Percentiles rank a stretch among this genome's conserved stretches.
These are phyloP conservation scores for Hypoxylon cercidicola DNA, from an alignment of 495 filamentous ascomycete genomes.

Conservation along the genomic window DNA sequence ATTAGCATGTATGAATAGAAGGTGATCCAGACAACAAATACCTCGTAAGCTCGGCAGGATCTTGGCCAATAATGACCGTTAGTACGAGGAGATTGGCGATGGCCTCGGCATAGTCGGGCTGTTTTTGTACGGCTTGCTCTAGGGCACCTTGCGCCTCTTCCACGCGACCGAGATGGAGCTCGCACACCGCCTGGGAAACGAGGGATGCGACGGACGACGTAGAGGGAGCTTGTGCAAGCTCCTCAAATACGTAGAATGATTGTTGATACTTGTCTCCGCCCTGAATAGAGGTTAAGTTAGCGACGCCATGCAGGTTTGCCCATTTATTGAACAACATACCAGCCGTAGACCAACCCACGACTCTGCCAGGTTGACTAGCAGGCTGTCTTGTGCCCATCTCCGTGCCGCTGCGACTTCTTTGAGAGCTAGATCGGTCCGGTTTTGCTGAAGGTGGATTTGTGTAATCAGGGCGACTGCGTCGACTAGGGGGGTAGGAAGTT, in stretches of 20 bases:
- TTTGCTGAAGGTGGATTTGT: constrained; percentile 91
- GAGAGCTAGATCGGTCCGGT: constrained; percentile 86
- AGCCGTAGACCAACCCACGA: constrained; percentile 91
- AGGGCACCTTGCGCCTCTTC: constrained; percentile 91
- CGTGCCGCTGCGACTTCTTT: constrained; percentile 91
- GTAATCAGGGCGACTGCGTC: constrained; percentile 77
- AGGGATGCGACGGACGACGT: constrained; percentile 74
- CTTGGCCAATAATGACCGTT: constrained; percentile 77
- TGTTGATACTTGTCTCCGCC: constrained; percentile 97
- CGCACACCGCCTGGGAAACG: constrained; percentile 88
- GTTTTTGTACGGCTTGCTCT: constrained; percentile 78
- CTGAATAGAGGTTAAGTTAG: constrained; percentile 54
- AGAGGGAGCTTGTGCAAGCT: constrained; percentile 86
- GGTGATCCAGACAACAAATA: constrained; percentile 50
- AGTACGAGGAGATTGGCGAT: constrained; percentile 86
- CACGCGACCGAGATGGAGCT: constrained; percentile 88
- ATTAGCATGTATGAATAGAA: constrained; percentile 19
- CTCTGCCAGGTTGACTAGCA: constrained; percentile 94
- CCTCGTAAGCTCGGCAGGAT: constrained; percentile 67
- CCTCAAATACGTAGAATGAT: constrained; percentile 98
- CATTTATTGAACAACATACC: constrained; percentile 62
- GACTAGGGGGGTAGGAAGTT: constrained; percentile 48
- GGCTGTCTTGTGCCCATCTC: constrained; percentile 94
- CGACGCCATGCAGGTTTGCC: neutral
- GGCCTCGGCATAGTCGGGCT: constrained; percentile 74